phyloP scores from a whole-genome alignment of 2,329 filamentous ascomycete genomes.

The Scedosporium minutisporum region DNA sequence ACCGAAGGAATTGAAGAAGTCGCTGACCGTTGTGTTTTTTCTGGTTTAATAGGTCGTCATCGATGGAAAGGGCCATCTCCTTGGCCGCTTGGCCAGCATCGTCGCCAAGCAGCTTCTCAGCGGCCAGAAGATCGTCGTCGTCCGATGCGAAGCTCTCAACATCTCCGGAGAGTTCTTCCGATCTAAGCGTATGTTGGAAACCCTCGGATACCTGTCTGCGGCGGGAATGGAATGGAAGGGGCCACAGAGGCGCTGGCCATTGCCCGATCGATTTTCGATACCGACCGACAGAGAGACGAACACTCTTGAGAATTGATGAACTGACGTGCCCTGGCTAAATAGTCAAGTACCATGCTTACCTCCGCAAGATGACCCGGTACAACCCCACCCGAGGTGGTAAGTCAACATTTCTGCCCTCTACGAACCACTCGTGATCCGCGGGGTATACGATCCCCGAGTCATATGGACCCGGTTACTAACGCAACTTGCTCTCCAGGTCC shows the following conservation, averaged over 20 bases:
- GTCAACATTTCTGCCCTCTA: slow-evolving; percentile 22
- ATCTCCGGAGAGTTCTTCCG: slow-evolving; percentile 99
- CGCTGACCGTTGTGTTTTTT: slow-evolving; percentile 2
- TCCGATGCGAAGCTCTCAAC: slow-evolving; percentile 98
- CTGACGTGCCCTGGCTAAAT: slow-evolving; percentile 17
- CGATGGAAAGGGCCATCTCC: slow-evolving; percentile 99
- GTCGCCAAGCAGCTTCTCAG: slow-evolving; percentile 98
- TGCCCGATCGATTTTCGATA: no score
- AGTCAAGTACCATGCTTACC: slow-evolving; percentile 99
- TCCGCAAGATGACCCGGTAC: slow-evolving; percentile 99
- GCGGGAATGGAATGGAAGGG: neutral
- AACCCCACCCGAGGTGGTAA: slow-evolving; percentile 97
- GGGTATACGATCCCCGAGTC: neutral
- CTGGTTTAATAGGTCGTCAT: slow-evolving; percentile 68
- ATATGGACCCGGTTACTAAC: slow-evolving; percentile 5
- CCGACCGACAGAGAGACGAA: no score
- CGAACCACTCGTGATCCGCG: neutral
- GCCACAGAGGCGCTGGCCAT: neutral
- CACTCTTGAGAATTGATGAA: neutral
- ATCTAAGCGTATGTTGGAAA: slow-evolving; percentile 83
- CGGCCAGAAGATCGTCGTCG: slow-evolving; percentile 98
- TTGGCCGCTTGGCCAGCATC: slow-evolving; percentile 95
- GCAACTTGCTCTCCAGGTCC: slow-evolving; percentile 53
- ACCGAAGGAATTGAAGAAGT: neutral
- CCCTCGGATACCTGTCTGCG: neutral